phyloP scores from a whole-genome alignment of 345 rosid genomes.

The Euphorbia lathyris region DNA sequence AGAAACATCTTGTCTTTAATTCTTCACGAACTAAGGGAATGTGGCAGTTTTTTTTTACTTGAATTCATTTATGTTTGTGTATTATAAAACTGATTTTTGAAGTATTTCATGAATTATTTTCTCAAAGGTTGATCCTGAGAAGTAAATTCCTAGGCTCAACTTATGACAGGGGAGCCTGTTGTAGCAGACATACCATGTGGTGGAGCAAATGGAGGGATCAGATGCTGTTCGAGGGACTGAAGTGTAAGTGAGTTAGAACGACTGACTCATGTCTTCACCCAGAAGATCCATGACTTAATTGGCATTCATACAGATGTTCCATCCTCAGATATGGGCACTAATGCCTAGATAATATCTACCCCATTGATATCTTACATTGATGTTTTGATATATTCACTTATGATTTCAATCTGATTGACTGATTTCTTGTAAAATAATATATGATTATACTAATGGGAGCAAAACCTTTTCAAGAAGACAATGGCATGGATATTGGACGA shows the following conservation, averaged over 20 bases:
- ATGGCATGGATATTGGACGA: slow-evolving; percentile 99
- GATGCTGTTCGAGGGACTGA: slow-evolving; percentile 68
- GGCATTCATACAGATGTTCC: slow-evolving; percentile 92
- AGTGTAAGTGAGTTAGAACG: slow-evolving; percentile 76
- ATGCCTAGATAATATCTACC: slow-evolving; percentile 52
- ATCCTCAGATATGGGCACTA: slow-evolving; percentile 98
- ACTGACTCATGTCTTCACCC: slow-evolving; percentile 91
- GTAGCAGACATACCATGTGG: slow-evolving; percentile 95
- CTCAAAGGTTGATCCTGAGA: slow-evolving; percentile 88
- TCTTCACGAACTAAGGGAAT: not conserved
- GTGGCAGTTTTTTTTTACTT: not conserved
- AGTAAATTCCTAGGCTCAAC: slow-evolving; percentile 92
- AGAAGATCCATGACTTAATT: slow-evolving; percentile 94
- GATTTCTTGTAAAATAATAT: not conserved
- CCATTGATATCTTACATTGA: not conserved
- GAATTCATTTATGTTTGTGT: not conserved
- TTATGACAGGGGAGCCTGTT: slow-evolving; percentile 98
- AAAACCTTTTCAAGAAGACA: slow-evolving; percentile 38
- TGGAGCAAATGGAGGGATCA: slow-evolving; percentile 97
- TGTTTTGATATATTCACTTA: slow-evolving; percentile 3
- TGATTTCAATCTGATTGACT: not conserved
- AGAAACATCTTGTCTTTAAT: not conserved
- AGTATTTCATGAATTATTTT: slow-evolving; percentile 1
- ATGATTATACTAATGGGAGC: not conserved
- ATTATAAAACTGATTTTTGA: not conserved